Evolutionary conservation across 2,329 filamentous ascomycete genomes (phyloP), one percentile per base, ranked within the genome.

Genomic region (Ophiostoma sp.): DNA sequence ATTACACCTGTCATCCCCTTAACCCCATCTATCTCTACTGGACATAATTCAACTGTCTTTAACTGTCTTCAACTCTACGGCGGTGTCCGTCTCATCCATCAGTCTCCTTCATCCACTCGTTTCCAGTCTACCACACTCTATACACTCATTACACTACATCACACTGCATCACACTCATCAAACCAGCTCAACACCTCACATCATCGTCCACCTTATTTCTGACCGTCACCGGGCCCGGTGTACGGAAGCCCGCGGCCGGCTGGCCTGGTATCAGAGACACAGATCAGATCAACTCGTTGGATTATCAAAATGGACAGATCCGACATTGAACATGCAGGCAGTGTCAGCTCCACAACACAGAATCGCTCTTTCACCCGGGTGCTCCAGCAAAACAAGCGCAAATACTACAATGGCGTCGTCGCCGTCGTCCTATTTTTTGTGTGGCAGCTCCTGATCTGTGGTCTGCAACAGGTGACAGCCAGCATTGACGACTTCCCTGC

Each of bases 381-480:
- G 4, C 27, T 69, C 1, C 64, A 38, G 1, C 47, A 65, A 4
- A 65, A 68, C 42, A 42, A 45, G 40, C 45, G 64, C 5, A 47
- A 11, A 5, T 74, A 71, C 40, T 42, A 8, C 9, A 72, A 76
- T 40, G 73, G 81, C 36, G 14, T 78, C 6, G 72, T 76, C 14
- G 76, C 81, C 9, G 71, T 76, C 1, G 41, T 77, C 6, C 75
- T 83, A 7, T 81, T 78, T 55, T 70, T 82, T 2, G 38, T 74
- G 16, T 79, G 80, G 68, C 79, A 84, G 72, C 70, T 83, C n/a
- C 71, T 81, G 44, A 81, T 83, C 27, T 83, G 80, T 74, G 78
- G 76, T 2, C 74, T 84, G 9, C 79, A 80, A 44, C 71, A 75
- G 9, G 73, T 74, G 0, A 73, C 83, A 16, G 72, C 76, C 9